Conservation (phyloP, 2,329 filamentous ascomycete species). For the Coniochaeta ligniaria region DNA sequence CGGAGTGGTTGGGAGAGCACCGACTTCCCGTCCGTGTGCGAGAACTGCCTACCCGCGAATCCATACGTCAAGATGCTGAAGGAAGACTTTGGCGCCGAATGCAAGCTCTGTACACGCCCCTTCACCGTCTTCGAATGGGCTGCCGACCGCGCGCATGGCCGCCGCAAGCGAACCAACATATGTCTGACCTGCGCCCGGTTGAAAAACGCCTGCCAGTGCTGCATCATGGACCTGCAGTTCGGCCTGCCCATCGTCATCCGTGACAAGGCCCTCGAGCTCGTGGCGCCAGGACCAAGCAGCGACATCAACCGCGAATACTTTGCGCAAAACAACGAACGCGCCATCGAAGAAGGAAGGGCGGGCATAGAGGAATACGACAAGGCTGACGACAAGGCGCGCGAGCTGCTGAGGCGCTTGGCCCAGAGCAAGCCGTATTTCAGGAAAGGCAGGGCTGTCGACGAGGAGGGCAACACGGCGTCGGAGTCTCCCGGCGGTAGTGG, state of each 20-base stretch:
- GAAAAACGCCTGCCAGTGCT: slow-evolving; percentile 98
- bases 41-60: slow-evolving; percentile 91
- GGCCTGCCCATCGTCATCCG: slow-evolving; percentile 90
- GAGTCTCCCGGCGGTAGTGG: slow-evolving; percentile 28
- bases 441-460: slow-evolving; percentile 71
- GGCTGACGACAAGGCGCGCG: slow-evolving; percentile 92
- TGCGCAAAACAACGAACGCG: slow-evolving; percentile 92
- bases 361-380: slow-evolving; percentile 89
- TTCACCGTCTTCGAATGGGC: slow-evolving; percentile 97
- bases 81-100: slow-evolving; percentile 86
- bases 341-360: slow-evolving; percentile 85
- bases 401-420: slow-evolving; percentile 76
- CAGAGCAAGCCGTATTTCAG: slow-evolving; percentile 94
- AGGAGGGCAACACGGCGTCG: slow-evolving; percentile 31
- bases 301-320: slow-evolving; percentile 96
- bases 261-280: slow-evolving; percentile 96
- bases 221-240: slow-evolving; percentile 96
- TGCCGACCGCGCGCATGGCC: slow-evolving; percentile 75
- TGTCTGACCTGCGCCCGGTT: slow-evolving; percentile 93
- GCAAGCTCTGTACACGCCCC: slow-evolving; percentile 83
- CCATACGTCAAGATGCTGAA: slow-evolving; percentile 99
- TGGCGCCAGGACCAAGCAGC: slow-evolving; percentile 85
- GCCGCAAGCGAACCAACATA: slow-evolving; percentile 90
- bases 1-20: slow-evolving; percentile 93
- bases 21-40: slow-evolving; percentile 82